Conservation (phyloP, 148 eudicot genomes). For the Chenopodium suecicum region DNA sequence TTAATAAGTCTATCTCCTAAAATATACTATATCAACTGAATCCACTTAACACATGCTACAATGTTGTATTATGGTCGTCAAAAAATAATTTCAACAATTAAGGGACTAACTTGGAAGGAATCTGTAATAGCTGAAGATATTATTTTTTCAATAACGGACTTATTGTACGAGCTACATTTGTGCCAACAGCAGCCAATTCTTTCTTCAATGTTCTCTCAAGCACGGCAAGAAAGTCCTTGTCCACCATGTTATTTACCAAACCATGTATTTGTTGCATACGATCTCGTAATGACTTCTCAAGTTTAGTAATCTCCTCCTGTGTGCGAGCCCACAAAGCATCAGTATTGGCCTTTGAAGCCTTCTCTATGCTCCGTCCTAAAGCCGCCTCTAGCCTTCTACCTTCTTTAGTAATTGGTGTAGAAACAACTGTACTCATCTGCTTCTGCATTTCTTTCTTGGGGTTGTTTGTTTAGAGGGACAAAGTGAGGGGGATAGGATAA, state of each 20-base stretch:
- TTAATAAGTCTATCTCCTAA: background rate
- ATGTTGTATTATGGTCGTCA: background rate
- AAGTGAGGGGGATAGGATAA: too few species aligned
- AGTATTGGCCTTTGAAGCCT: constrained; percentile 64
- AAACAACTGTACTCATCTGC: constrained; percentile 51
- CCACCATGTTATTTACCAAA: constrained; percentile 47
- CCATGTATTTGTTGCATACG: constrained; percentile 62
- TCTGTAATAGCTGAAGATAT: constrained; percentile 63
- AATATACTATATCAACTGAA: background rate
- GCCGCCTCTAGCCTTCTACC: constrained; percentile 76
- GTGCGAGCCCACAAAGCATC: constrained; percentile 91
- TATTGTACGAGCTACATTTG: constrained; percentile 71
- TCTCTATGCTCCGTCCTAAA: constrained; percentile 70
- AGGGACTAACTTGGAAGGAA: constrained; percentile 70
- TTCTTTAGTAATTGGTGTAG: constrained; percentile 72
- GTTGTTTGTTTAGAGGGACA: too few species aligned
- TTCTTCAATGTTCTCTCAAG: constrained; percentile 79
- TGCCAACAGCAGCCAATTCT: constrained; percentile 63
- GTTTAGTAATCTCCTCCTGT: constrained; percentile 71
- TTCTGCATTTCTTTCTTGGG: constrained; percentile 57
- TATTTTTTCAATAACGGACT: constrained; percentile 73
- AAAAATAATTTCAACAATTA: background rate
- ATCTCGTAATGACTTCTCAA: constrained; percentile 67
- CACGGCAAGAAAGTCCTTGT: constrained; percentile 59
- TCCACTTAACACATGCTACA: background rate